These are phyloP conservation scores for Populus hybrid DNA, from an alignment of 441 rosid genomes.

Conservation along the genomic window DNA sequence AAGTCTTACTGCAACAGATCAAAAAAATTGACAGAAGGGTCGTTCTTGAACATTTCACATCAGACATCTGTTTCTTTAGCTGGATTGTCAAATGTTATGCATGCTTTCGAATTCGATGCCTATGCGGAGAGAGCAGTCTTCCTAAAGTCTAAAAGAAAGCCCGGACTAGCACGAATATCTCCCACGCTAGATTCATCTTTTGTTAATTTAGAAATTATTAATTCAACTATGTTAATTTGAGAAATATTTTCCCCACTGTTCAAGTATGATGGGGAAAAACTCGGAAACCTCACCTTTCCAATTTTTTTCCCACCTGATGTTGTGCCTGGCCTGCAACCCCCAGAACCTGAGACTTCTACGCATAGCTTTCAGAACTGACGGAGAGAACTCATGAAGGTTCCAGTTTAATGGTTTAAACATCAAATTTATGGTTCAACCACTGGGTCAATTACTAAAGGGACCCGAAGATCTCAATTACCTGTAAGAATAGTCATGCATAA, in stretches of 20 bases:
- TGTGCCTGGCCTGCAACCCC: neutral
- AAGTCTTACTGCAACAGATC: neutral
- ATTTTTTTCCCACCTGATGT: too few relatives aligned
- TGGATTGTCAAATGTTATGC: neutral
- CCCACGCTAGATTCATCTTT: too few relatives aligned
- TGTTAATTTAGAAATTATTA: too few relatives aligned
- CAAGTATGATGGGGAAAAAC: too few relatives aligned
- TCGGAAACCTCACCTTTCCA: neutral
- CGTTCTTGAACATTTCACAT: neutral
- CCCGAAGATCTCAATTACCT: too few relatives aligned
- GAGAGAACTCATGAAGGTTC: neutral
- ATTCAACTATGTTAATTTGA: neutral
- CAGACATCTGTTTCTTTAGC: neutral
- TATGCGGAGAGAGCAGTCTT: neutral
- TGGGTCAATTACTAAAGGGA: too few relatives aligned
- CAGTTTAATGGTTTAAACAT: neutral
- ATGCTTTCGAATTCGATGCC: neutral
- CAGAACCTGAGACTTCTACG: neutral
- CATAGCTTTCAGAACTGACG: neutral
- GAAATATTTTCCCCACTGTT: too few relatives aligned
- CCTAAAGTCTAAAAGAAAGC: neutral
- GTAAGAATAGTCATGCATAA: too few relatives aligned
- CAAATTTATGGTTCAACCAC: neutral
- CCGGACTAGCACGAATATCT: too few relatives aligned
- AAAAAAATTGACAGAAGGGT: neutral